Conservation (phyloP, 306 rosid genomes). For the Cucurbita moschata region DNA sequence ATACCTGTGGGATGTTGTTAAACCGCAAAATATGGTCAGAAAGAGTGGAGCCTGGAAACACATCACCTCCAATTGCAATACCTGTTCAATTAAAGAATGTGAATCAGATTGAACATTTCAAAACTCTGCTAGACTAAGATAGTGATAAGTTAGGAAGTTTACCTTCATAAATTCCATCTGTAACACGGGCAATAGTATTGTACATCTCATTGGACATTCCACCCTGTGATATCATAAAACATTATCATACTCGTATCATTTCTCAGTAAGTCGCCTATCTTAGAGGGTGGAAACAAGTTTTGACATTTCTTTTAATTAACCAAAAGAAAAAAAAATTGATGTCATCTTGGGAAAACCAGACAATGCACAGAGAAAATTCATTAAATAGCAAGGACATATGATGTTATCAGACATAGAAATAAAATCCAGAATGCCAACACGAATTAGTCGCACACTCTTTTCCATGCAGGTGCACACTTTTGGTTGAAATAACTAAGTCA, state of each 20-base stretch:
- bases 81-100: slow-evolving; percentile 29
- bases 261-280: slow-evolving; percentile 7
- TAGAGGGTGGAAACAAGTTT: background rate
- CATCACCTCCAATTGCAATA: slow-evolving; percentile 99
- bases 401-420: too few relatives aligned
- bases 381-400: too few relatives aligned
- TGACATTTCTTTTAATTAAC: background rate
- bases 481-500: background rate
- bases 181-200: slow-evolving; percentile 81
- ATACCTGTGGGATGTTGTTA: slow-evolving; percentile 95
- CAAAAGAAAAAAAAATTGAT: background rate
- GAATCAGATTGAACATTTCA: slow-evolving; percentile 2
- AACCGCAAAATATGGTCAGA: slow-evolving; percentile 96
- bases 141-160: background rate
- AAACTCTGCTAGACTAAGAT: background rate
- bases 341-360: too few relatives aligned
- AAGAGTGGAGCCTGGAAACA: slow-evolving; percentile 96
- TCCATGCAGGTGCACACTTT: background rate
- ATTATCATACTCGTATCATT: slow-evolving; percentile 2
- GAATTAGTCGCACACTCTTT: background rate
- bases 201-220: slow-evolving; percentile 98
- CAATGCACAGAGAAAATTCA: too few relatives aligned
- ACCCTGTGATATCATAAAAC: slow-evolving; percentile 47
- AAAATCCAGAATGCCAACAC: background rate
- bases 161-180: slow-evolving; percentile 98